phyloP scores from a whole-genome alignment of 352 stramenopile species.

The Phytophthora multivora region DNA sequence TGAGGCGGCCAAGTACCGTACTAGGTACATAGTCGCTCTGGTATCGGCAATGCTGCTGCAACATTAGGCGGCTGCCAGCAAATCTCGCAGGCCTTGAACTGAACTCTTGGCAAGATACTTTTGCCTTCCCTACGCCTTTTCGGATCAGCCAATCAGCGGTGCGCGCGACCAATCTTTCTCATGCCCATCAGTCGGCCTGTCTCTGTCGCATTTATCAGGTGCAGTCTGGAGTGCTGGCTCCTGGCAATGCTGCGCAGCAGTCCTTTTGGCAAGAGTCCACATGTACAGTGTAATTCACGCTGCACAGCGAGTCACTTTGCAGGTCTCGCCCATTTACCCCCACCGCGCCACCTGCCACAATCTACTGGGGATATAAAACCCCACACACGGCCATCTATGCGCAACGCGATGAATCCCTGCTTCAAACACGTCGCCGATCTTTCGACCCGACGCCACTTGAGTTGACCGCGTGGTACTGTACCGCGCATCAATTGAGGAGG shows the following conservation, averaged over 20 bases:
- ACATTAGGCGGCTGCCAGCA: constrained; percentile 7
- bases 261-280: too few species aligned
- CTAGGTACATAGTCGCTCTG: too few species aligned
- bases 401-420: constrained; percentile 6
- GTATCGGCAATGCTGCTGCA: neutral
- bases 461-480: constrained; percentile 19
- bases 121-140: constrained; percentile 31
- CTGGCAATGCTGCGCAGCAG: neutral
- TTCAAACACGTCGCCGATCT: constrained; percentile 29
- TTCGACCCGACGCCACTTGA: constrained; percentile 20
- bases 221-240: constrained; percentile 15
- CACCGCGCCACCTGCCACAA: constrained; percentile 22
- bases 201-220: constrained; percentile 35
- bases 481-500: constrained; percentile 30
- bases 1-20: neutral
- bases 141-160: constrained; percentile 21
- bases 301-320: too few species aligned
- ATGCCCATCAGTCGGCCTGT: constrained; percentile 19
- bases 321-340: constrained; percentile 11
- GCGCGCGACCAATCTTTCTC: constrained; percentile 17
- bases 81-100: constrained; percentile 20
- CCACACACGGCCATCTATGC: constrained; percentile 3
- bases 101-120: constrained; percentile 39
- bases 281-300: too few species aligned
- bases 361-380: constrained; percentile 12